These are phyloP conservation scores for Tulasnella calospora DNA, from an alignment of 768 basidiomycete genomes.

Conservation along the genomic window DNA sequence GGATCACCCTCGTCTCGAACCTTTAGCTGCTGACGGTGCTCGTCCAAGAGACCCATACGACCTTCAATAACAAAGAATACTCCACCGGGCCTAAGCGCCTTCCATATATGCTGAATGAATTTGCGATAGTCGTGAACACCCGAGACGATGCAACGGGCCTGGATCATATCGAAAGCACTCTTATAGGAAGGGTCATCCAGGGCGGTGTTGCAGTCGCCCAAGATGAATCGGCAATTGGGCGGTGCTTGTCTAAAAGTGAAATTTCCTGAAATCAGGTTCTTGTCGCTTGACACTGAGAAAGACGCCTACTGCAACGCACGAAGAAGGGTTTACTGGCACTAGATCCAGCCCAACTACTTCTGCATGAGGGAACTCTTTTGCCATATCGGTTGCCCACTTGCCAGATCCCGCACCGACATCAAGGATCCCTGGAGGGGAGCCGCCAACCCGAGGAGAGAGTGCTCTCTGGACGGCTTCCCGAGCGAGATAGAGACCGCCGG, in stretches of 20 bases:
- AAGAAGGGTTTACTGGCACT: not conserved
- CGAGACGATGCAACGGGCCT: not conserved
- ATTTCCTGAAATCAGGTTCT: not conserved
- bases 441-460: not conserved
- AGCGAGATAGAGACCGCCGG: conserved; percentile 1
- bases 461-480: not conserved
- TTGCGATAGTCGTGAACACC: conserved; percentile 15
- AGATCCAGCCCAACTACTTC: conserved; percentile 10
- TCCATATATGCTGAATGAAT: not conserved
- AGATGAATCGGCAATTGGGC: conserved; percentile 14
- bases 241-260: not conserved
- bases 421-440: not conserved
- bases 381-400: conserved; percentile 17
- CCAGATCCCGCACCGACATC: conserved; percentile 22
- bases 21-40: not conserved
- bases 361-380: conserved; percentile 9
- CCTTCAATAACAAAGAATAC: conserved; percentile 7
- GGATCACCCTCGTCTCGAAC: conserved; percentile 11
- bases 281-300: no score
- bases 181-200: not conserved
- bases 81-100: conserved; percentile 9
- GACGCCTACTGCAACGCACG: not conserved
- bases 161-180: conserved; percentile 16
- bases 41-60: not conserved
- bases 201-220: not conserved